Conservation (phyloP, 257 asterid genomes). For the Eucommia ulmoides region DNA sequence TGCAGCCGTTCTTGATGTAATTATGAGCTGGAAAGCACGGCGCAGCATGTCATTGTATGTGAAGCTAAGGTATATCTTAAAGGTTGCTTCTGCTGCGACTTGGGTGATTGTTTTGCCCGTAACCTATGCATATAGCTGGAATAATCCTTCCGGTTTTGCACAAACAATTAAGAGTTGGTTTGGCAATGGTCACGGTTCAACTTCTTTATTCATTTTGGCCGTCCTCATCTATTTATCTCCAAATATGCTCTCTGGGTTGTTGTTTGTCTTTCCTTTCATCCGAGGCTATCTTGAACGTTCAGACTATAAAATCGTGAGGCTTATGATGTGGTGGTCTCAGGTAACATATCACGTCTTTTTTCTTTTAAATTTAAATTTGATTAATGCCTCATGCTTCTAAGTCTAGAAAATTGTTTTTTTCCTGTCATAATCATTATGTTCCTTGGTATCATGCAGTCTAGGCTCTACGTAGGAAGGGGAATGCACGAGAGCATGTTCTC, state of each 20-base stretch:
- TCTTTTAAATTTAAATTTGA: slow-evolving; percentile 8
- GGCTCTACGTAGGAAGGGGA: slow-evolving; percentile 97
- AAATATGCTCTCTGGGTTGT: slow-evolving; percentile 72
- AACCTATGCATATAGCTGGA: slow-evolving; percentile 90
- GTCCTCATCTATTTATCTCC: slow-evolving; percentile 80
- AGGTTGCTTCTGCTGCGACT: slow-evolving; percentile 65
- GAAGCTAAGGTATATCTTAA: slow-evolving; percentile 73
- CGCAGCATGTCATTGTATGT: slow-evolving; percentile 78
- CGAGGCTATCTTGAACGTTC: slow-evolving; percentile 86
- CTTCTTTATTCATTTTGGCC: slow-evolving; percentile 75
- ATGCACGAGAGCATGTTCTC: slow-evolving; percentile 94
- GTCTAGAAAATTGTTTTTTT: slow-evolving; percentile 5
- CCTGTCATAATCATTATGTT: slow-evolving; percentile 6
- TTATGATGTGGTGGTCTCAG: slow-evolving; percentile 99
- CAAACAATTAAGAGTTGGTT: slow-evolving; percentile 76
- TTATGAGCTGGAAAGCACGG: slow-evolving; percentile 85
- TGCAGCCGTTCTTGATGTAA: slow-evolving; percentile 72
- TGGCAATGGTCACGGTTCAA: slow-evolving; percentile 61
- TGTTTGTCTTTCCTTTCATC: slow-evolving; percentile 72
- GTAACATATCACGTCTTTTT: slow-evolving; percentile 23
- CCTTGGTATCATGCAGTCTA: slow-evolving; percentile 49
- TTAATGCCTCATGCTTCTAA: too few species aligned
- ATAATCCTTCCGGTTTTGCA: slow-evolving; percentile 56
- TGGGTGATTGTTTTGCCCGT: slow-evolving; percentile 89
- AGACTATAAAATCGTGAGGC: slow-evolving; percentile 70